phyloP scores from a whole-genome alignment of 2,329 filamentous ascomycete genomes.

The Hypoxylon sp. region DNA sequence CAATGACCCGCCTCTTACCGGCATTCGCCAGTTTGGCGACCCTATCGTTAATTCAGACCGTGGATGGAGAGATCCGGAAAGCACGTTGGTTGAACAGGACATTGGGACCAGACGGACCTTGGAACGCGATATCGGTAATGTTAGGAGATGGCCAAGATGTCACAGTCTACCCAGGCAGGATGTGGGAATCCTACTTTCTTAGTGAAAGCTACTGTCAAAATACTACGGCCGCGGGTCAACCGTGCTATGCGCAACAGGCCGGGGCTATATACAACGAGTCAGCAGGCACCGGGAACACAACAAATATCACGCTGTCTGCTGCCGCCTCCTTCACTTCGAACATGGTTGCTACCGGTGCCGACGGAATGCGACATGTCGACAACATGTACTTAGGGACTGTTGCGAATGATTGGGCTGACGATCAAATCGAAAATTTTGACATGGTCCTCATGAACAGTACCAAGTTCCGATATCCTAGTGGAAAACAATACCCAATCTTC shows the following conservation, averaged over 20 bases:
- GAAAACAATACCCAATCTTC: conserved; percentile 43
- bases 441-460: conserved; percentile 45
- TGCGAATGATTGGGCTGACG: conserved; percentile 8
- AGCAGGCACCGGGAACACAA: conserved; percentile 16
- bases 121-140: conserved; percentile 47
- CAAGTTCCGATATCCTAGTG: conserved; percentile 46
- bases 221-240: conserved; percentile 26
- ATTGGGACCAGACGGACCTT: conserved; percentile 53
- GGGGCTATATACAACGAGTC: conserved; percentile 29
- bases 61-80: conserved; percentile 5
- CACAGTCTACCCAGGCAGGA: conserved; percentile 46
- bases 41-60: conserved; percentile 7
- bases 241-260: conserved; percentile 32
- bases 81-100: conserved; percentile 42
- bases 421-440: conserved; percentile 30
- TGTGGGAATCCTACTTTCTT: conserved; percentile 46
- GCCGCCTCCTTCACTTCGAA: conserved; percentile 13
- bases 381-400: conserved; percentile 12
- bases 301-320: conserved; percentile 2
- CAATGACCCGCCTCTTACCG: conserved; percentile 20
- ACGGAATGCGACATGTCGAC: conserved; percentile 7
- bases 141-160: conserved; percentile 38
- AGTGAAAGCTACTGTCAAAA: conserved; percentile 38
- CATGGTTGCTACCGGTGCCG: conserved; percentile 3
- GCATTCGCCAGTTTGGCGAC: conserved; percentile 18